Evolutionary conservation across 176 grass and related monocot species (phyloP).

Genomic region (Zea luxurians): DNA sequence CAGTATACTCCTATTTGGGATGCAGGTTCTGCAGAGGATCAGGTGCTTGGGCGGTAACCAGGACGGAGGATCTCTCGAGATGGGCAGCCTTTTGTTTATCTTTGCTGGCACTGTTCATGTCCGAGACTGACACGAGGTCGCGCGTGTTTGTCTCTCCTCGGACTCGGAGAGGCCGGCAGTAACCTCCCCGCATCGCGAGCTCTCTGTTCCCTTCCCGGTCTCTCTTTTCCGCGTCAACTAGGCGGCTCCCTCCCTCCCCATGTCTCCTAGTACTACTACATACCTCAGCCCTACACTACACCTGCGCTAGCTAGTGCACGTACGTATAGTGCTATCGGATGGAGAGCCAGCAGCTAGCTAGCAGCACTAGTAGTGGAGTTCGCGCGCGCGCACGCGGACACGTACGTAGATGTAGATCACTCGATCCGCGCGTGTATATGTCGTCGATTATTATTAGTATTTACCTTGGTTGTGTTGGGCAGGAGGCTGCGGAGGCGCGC

Average conservation of each 20-base stretch:
- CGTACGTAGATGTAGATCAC: background rate
- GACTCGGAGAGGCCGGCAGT: conserved; percentile 39
- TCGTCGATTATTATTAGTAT: no score
- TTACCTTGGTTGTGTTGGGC: conserved; percentile 89
- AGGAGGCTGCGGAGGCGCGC: conserved; percentile 87
- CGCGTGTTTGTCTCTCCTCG: conserved; percentile 63
- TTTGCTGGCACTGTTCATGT: conserved; percentile 11
- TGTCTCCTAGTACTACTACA: conserved; percentile 28
- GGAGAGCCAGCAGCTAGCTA: conserved; percentile 15
- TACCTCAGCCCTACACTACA: conserved; percentile 21
- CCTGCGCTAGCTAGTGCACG: background rate
- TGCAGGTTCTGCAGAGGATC: conserved; percentile 27
- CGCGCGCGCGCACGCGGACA: conserved; percentile 2
- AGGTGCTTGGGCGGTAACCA: background rate
- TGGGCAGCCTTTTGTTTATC: conserved; percentile 22
- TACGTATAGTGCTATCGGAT: conserved; percentile 18
- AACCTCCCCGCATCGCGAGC: conserved; percentile 51
- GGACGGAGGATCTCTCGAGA: no score
- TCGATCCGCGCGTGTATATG: background rate
- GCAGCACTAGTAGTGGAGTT: conserved; percentile 5
- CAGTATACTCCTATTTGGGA: background rate
- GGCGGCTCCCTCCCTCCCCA: conserved; percentile 51
- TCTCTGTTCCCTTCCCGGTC: conserved; percentile 68
- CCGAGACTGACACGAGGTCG: conserved; percentile 50
- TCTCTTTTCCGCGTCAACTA: conserved; percentile 74